phyloP scores from a whole-genome alignment of 2,329 filamentous ascomycete genomes.

The Zymoseptoria passerinii region DNA sequence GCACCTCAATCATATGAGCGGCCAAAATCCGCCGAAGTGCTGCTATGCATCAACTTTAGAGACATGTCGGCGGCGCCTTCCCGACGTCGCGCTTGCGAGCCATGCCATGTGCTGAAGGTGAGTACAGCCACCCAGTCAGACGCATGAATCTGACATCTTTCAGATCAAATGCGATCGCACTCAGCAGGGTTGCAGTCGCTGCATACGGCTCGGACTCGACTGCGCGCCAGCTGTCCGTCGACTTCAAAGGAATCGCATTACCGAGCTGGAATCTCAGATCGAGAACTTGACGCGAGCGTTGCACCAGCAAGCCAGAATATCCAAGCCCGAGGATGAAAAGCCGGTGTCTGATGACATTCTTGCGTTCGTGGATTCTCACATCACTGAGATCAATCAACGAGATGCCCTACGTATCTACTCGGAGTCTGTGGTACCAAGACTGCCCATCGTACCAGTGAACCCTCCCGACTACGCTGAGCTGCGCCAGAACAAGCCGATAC shows the following conservation, averaged over 20 bases:
- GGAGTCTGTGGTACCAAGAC: background rate
- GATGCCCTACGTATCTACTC: slow-evolving; percentile 3
- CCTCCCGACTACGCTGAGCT: background rate
- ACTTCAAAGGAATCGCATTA: slow-evolving; percentile 7
- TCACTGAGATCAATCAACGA: background rate
- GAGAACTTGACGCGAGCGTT: slow-evolving; percentile 6
- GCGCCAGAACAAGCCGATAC: background rate
- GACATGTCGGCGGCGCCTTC: background rate
- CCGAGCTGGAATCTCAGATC: slow-evolving; percentile 9
- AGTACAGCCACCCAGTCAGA: slow-evolving; percentile 3
- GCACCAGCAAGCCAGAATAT: slow-evolving; percentile 1
- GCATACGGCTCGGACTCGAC: slow-evolving; percentile 5
- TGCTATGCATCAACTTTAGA: background rate
- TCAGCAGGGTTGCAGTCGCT: slow-evolving; percentile 4
- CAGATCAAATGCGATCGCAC: background rate
- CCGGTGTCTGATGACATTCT: slow-evolving; percentile 1
- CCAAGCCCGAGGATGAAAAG: background rate
- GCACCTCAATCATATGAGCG: background rate
- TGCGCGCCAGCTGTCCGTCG: slow-evolving; percentile 7
- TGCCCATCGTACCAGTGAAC: slow-evolving; percentile 4
- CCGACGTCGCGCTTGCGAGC: slow-evolving; percentile 9
- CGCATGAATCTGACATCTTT: background rate
- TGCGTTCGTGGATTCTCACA: slow-evolving; percentile 2
- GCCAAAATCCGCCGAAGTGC: background rate
- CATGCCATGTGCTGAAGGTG: slow-evolving; percentile 8